A percentile compares a stretch with the other conserved stretches of the same genome.
Evolutionary conservation across 2,329 filamentous ascomycete genomes (phyloP).

Genomic region (Cercospora janseana): DNA sequence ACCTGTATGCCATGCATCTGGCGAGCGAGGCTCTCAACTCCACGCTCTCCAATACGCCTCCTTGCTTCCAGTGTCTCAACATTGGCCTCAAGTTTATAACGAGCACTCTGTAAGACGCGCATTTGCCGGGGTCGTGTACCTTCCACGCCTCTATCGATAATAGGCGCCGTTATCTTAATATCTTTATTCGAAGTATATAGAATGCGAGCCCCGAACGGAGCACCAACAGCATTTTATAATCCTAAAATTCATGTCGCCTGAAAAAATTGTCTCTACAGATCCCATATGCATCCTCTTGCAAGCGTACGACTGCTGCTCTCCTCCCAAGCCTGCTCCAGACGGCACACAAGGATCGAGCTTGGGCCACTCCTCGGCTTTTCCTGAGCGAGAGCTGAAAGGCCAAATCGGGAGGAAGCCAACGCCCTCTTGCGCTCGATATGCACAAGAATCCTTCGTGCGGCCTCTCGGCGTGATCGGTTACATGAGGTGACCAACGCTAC

Average conservation of each 20-base stretch:
- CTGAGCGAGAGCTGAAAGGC: slow-evolving; percentile 2
- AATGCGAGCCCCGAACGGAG: too few species aligned
- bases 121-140: background rate
- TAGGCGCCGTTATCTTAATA: background rate
- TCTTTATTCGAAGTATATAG: background rate
- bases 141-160: background rate
- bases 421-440: background rate
- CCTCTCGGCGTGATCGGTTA: slow-evolving; percentile 13
- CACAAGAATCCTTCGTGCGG: slow-evolving; percentile 10
- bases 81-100: background rate
- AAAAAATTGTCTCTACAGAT: too few species aligned
- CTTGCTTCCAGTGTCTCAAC: background rate
- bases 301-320: background rate
- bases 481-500: background rate
- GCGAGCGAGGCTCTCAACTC: background rate
- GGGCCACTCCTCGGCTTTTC: background rate
- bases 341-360: background rate
- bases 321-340: too few species aligned
- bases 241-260: too few species aligned
- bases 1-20: background rate
- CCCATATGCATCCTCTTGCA: background rate
- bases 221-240: too few species aligned
- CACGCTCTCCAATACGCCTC: background rate
- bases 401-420: background rate
- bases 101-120: background rate